Evolutionary conservation across 345 rosid genomes (phyloP).

Genomic region (Rhodomyrtus tomentosa): DNA sequence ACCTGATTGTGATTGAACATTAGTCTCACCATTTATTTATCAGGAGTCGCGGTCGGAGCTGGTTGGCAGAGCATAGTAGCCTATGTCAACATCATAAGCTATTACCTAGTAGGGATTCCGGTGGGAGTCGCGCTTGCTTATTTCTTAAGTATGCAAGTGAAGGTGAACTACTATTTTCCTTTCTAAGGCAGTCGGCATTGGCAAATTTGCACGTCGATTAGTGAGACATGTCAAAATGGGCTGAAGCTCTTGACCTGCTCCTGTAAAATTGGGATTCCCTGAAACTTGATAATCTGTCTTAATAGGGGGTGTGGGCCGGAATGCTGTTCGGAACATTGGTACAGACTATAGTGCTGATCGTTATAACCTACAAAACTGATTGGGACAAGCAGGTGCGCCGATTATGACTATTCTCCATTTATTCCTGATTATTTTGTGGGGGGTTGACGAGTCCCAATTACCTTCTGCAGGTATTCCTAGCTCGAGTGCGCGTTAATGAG

Average conservation of each 20-base stretch:
- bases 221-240: background rate
- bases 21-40: background rate
- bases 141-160: conserved; percentile 33
- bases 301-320: conserved; percentile 76
- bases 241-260: background rate
- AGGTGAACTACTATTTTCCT: conserved; percentile 17
- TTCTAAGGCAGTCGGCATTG: background rate
- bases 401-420: background rate
- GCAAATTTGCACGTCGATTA: background rate
- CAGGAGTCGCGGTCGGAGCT: conserved; percentile 74
- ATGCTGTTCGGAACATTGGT: conserved; percentile 60
- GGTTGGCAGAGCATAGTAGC: conserved; percentile 84
- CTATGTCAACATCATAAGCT: conserved; percentile 55
- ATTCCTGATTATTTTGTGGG: background rate
- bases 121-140: conserved; percentile 55
- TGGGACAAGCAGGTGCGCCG: conserved; percentile 65
- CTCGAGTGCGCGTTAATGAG: background rate
- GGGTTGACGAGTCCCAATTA: background rate
- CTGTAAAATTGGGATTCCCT: background rate
- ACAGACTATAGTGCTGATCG: conserved; percentile 46
- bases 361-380: conserved; percentile 50
- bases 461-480: background rate
- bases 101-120: conserved; percentile 69
- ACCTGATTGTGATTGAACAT: background rate
- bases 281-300: background rate